Base-by-base conservation (phyloP, 1,284 basidiomycete species). In the Thelephora terrestris region DNA sequence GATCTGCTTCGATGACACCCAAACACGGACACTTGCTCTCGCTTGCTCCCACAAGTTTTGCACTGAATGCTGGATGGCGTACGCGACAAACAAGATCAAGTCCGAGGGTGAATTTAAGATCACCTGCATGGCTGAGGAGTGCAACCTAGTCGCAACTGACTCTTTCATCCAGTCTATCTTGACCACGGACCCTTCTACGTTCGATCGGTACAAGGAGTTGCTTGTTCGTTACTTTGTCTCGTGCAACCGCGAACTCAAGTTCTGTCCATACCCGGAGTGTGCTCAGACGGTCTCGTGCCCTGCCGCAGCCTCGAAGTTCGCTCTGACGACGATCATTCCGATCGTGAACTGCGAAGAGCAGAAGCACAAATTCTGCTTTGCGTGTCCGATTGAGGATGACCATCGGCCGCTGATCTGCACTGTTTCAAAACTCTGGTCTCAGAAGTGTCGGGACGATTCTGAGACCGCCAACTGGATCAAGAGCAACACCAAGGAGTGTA, bases 401-500 rank as follows among this genome's bases (percentile, higher is more conserved):
- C 95, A 99, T 63, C 78, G 92, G 25, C 95, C 95, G 0, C 82
- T 95, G 40, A 78, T 96, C 44, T 99, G 95, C 67, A 74, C 71
- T 9, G 83, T 96, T 23, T 91, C 93, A 57, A 86, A 78, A 71
- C 76, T 92, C 68, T 99, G 96, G 96, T 69, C 96, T 60, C 91
- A 90, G 76, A 99, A 99, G 67, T 98, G 95, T 66, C 81, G 83
- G 49, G 95, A 99, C 64, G 95, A 99, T 63, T 92, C 88, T 56
- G 96, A 99, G 72, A 99, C 95, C 17, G 91, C 93, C 36, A 98
- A 99, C 64, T 99, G 95, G 95, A 94, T 99, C 70, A 91, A 90
- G 75, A 97, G 93, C 57, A 97, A 99, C 64, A 99, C 95, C 45
- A 98, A 99, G 71, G 95, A 99, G 66, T 99, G 95, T 63, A 78